phyloP scores from a whole-genome alignment of 495 filamentous ascomycete species.

The Glonium stellatum region DNA sequence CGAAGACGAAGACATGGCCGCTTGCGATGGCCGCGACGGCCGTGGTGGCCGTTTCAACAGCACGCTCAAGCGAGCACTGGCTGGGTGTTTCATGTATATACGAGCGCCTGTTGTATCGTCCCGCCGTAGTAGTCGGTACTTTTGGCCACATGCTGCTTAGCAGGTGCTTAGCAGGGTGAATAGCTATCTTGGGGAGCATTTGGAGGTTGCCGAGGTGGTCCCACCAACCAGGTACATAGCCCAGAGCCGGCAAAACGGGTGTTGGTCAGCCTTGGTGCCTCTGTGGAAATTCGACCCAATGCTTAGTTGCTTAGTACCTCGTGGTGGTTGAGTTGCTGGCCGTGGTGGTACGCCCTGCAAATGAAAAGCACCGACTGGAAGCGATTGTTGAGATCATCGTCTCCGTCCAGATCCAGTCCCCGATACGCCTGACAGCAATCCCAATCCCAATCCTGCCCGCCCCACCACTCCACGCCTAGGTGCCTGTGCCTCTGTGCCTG shows the following conservation, averaged over 20 bases:
- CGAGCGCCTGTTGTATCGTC: neutral
- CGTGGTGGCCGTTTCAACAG: neutral
- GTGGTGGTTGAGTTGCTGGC: neutral
- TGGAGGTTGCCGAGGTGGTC: neutral
- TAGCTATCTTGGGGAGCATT: no score
- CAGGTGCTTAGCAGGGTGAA: no score
- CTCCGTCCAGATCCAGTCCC: neutral
- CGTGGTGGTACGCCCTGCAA: no score
- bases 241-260: neutral
- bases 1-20: neutral
- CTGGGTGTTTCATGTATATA: neutral
- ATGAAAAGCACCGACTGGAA: neutral
- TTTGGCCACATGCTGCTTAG: no score
- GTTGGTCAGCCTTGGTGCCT: neutral
- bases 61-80: neutral
- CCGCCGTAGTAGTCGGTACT: no score
- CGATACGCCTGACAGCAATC: neutral
- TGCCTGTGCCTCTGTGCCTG: neutral
- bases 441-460: conserved; percentile 2
- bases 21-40: neutral
- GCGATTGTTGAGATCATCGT: neutral
- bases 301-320: neutral
- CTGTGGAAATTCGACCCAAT: neutral
- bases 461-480: neutral
- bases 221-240: conserved; percentile 1